A percentile compares a stretch with the other conserved stretches of the same genome.
These are phyloP conservation scores for Pythium monospermum DNA, from an alignment of 352 stramenopile genomes.

Conservation along the genomic window DNA sequence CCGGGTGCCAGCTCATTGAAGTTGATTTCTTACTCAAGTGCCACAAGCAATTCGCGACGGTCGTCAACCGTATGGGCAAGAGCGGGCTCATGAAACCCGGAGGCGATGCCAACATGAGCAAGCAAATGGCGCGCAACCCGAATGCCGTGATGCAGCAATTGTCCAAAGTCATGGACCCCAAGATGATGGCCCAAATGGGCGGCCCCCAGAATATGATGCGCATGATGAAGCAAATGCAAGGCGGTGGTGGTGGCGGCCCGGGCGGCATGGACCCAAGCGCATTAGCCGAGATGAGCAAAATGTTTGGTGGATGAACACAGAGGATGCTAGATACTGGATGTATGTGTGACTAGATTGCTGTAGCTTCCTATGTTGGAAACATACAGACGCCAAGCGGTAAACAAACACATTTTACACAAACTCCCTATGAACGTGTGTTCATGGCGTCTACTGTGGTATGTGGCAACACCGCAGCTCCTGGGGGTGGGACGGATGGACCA, in stretches of 20 bases:
- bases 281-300: constrained; percentile 77
- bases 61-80: constrained; percentile 97
- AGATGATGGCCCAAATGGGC: constrained; percentile 90
- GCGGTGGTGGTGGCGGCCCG: no score
- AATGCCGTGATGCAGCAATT: constrained; percentile 96
- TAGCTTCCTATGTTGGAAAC: no score
- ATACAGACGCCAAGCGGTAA: no score
- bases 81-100: constrained; percentile 88
- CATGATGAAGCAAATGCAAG: constrained; percentile 95
- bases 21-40: constrained; percentile 93
- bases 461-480: no score
- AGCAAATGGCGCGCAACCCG: constrained; percentile 96
- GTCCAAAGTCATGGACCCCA: constrained; percentile 91
- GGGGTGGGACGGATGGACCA: no score
- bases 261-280: constrained; percentile 62
- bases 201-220: constrained; percentile 84
- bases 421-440: no score
- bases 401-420: no score
- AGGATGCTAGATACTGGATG: no score
- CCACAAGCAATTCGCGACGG: constrained; percentile 94
- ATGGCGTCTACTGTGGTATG: no score
- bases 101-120: constrained; percentile 80
- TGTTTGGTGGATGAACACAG: constrained; percentile 74
- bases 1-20: constrained; percentile 83
- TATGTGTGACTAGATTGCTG: no score